Evolutionary conservation across 1,284 basidiomycete species (phyloP), one percentile per base, ranked within the genome.

Genomic region (Leucoagaricus sp.): DNA sequence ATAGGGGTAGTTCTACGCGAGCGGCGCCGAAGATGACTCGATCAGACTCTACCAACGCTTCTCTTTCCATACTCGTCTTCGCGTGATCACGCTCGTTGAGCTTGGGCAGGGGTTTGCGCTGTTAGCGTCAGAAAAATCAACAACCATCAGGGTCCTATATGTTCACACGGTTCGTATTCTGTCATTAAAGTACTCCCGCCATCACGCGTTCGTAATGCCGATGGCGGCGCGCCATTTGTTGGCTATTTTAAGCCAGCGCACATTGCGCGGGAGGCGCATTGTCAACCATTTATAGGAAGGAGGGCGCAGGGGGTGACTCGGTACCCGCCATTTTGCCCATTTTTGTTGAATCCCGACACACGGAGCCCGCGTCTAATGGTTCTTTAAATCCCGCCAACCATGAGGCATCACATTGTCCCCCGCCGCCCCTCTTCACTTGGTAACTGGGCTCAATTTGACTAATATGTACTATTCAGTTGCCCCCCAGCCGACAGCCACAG

Each of bases 101-200:
- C n/a, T 19, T 54, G 40, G 46, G n/a, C 12, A 10, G 25, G 51
- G n/a, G 3, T n/a, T 13, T 15, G 8, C 23, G n/a, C 6, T 15
- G 9, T 23, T 42, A 28, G 46, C 45, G 46, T 28, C 45, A 55
- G 19, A 7, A 47, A 40, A 6, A 33, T 33, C 21, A 55, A 55
- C 46, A 55, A 29, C n/a, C 44, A 54, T 54, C 53, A 54, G 29
- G 53, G 44, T 21, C 31, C 26, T 17, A 17, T 25, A 34, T 23
- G 6, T 17, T 49, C 53, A 21, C 53, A 48, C 53, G 45, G 44
- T 21, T 48, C 26, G 6, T 4, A 8, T 2, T 42, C 19, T 31
- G 46, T 46, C 26, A 33, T 17, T 31, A 48, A 49, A 28, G 53
- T 17, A 42, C 17, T 17, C 3, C 19, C 45, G 31, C 26, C 46